Evolutionary conservation across 2,329 filamentous ascomycete species (phyloP), one percentile per base, ranked within the genome.

Genomic region (Ophiocordyceps australis): DNA sequence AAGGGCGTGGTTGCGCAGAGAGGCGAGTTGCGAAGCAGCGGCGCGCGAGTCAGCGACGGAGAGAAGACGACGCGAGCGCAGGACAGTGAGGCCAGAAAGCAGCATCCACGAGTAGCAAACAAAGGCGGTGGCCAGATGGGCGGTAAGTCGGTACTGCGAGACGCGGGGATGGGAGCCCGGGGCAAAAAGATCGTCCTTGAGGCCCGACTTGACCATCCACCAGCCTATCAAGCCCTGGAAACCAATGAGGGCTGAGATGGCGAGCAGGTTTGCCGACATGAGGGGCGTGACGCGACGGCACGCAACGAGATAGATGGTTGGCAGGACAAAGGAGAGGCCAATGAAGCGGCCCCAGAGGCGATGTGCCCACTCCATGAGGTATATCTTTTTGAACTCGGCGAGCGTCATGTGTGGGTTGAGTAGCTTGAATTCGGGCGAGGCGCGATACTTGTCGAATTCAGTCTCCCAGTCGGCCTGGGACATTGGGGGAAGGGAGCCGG

Each of bases 281-380:
- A 67, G 70, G 27, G 61, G 62, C 14, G 80, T 78, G 23, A 95
- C 85, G 33, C 71, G 70, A 36, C 77, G 71, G 22, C 77, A 73
- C 13, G 75, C 74, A 43, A 94, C 67, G 45, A 95, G 91, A 60
- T 93, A 95, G 29, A 76, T 52, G 7, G 86, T 80, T 2, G 89
- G 89, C 2, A 94, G 45, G 24, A 93, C 72, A 50, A 95, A 94
- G 26, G 81, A 77, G 34, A 95, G 52, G 31, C 89, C 89, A 30
- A 98, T 80, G 39, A 92, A 63, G 35, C 89, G 75, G 23, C 89
- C 89, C 85, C 89, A 95, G 28, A 94, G 64, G 17, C 89, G 72
- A 52, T 98, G 89, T 22, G 75, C 73, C 89, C 89, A 98, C 60
- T 98, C 89, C 89, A 95, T 95, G 51, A 78, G 98, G 65, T 95